A percentile compares a stretch with the other conserved stretches of the same genome.
phyloP scores from a whole-genome alignment of 495 filamentous ascomycete genomes.

The Xylaria scruposa region DNA sequence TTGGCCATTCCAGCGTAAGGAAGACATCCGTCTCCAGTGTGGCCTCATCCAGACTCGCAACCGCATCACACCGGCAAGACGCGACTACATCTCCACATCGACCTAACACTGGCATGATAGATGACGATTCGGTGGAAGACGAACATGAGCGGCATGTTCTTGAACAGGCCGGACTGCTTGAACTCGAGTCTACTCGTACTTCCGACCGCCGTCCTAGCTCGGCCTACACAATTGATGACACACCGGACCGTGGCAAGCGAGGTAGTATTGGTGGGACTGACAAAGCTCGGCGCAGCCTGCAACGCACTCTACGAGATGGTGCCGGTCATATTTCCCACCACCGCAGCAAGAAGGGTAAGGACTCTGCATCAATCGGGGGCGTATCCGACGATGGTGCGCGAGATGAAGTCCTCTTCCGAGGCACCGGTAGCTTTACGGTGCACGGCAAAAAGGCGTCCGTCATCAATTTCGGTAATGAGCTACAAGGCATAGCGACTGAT shows the following conservation, averaged over 20 bases:
- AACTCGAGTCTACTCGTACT: slow-evolving; percentile 32
- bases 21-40: slow-evolving; percentile 53
- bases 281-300: slow-evolving; percentile 81
- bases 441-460: slow-evolving; percentile 98
- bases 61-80: slow-evolving; percentile 39
- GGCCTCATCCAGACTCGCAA: slow-evolving; percentile 45
- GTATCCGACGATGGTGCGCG: slow-evolving; percentile 66
- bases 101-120: slow-evolving; percentile 35
- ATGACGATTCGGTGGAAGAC: slow-evolving; percentile 54
- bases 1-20: slow-evolving; percentile 40
- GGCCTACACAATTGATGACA: slow-evolving; percentile 43
- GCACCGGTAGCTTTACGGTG: slow-evolving; percentile 87
- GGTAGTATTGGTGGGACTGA: slow-evolving; percentile 35
- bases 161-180: slow-evolving; percentile 57
- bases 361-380: slow-evolving; percentile 67
- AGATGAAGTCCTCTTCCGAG: slow-evolving; percentile 74
- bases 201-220: slow-evolving; percentile 41
- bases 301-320: slow-evolving; percentile 86
- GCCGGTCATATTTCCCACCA: slow-evolving; percentile 69
- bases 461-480: slow-evolving; percentile 90
- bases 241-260: slow-evolving; percentile 39
- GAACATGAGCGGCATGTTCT: slow-evolving; percentile 42
- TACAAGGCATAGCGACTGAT: slow-evolving; percentile 79
- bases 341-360: slow-evolving; percentile 77
- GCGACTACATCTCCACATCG: slow-evolving; percentile 40